Evolutionary conservation across 2,329 filamentous ascomycete genomes (phyloP).

Genomic region (Lachnum nothofagi): DNA sequence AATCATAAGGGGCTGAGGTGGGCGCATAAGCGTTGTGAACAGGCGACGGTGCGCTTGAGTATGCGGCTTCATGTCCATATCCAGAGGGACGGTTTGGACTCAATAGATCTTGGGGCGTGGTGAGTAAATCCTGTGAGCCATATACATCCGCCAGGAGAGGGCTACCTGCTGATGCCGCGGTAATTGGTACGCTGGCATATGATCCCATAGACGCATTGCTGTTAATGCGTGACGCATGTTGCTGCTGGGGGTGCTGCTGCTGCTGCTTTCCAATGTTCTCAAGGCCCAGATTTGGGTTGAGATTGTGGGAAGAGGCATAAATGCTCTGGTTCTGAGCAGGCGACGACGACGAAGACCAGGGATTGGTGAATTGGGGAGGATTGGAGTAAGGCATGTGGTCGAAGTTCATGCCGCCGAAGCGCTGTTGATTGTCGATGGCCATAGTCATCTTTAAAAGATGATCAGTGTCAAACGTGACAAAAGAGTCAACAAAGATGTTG

Average conservation of each 20-base stretch:
- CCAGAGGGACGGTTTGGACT: conserved; percentile 58
- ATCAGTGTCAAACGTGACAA: conserved; percentile 12
- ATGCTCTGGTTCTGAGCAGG: conserved; percentile 50
- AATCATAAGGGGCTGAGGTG: conserved; percentile 63
- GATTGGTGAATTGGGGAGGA: conserved; percentile 78
- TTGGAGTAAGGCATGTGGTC: conserved; percentile 68
- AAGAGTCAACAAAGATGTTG: conserved; percentile 1
- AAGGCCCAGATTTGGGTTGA: conserved; percentile 56
- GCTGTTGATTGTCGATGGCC: conserved; percentile 87
- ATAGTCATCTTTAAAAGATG: conserved; percentile 67
- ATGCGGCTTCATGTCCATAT: conserved; percentile 61
- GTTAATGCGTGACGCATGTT: conserved; percentile 54
- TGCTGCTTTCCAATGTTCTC: conserved; percentile 52
- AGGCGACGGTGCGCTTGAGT: conserved; percentile 57
- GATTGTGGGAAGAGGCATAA: conserved; percentile 54
- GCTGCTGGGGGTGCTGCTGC: conserved; percentile 19
- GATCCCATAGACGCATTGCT: conserved; percentile 59
- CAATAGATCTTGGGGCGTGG: conserved; percentile 69
- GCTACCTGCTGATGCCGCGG: conserved; percentile 68
- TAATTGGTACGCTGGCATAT: conserved; percentile 66
- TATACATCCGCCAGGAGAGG: conserved; percentile 52
- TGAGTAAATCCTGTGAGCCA: conserved; percentile 64
- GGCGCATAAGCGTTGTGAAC: conserved; percentile 30
- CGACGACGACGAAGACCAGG: conserved; percentile 65
- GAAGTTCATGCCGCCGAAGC: conserved; percentile 72